These are phyloP conservation scores for Solanum aculeatissimum DNA, from an alignment of 305 asterid species.

Conservation along the genomic window DNA sequence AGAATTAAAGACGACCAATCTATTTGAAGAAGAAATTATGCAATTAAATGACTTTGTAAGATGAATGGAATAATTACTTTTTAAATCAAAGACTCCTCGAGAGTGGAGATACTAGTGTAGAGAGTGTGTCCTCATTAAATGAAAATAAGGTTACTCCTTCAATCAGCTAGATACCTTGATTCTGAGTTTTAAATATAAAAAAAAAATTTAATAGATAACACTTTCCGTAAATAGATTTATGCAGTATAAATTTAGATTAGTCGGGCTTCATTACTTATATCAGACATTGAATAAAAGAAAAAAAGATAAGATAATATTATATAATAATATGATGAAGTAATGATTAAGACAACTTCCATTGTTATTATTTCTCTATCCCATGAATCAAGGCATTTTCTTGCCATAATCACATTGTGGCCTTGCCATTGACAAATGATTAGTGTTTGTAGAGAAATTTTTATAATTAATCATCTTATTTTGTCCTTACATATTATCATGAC, in stretches of 20 bases:
- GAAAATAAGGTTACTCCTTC: too few species aligned
- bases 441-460: not conserved
- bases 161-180: too few species aligned
- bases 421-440: not conserved
- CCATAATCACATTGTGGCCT: not conserved
- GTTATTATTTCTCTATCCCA: not conserved
- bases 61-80: not conserved
- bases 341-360: not conserved
- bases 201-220: too few species aligned
- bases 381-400: not conserved
- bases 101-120: not conserved
- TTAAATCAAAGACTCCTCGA: not conserved
- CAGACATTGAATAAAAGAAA: not conserved
- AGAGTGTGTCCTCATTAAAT: not conserved
- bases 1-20: not conserved
- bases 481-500: not conserved
- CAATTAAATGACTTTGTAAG: not conserved
- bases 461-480: not conserved
- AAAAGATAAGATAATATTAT: not conserved
- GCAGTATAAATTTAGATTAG: not conserved
- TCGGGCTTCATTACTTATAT: accelerated
- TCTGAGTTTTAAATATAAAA: too few species aligned
- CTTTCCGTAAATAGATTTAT: too few species aligned
- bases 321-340: not conserved
- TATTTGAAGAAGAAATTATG: not conserved